Conservation (phyloP, 768 basidiomycete species). For the Gymnopilus dilepis region DNA sequence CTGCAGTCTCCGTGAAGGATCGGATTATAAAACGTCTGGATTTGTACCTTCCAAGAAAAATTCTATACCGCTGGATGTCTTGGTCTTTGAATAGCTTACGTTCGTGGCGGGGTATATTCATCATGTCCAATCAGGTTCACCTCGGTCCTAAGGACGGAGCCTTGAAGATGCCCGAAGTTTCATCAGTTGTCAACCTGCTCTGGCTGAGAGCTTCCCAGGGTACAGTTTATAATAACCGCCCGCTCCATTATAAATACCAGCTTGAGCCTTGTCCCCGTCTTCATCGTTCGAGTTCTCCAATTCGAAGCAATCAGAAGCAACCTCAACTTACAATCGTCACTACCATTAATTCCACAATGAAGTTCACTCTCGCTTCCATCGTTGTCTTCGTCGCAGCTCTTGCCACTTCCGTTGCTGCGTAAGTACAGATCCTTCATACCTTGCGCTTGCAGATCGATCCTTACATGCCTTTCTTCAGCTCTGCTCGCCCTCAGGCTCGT, state of each 20-base stretch:
- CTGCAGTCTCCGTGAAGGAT: no score
- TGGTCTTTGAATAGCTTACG: no score
- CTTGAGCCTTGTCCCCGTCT: not conserved
- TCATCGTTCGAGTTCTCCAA: constrained; percentile 2
- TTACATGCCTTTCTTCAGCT: not conserved
- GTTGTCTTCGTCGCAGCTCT: constrained; percentile 2
- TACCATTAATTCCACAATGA: not conserved
- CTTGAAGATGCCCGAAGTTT: constrained; percentile 5
- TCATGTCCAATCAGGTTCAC: not conserved
- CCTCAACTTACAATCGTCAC: not conserved
- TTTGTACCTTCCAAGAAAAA: not conserved
- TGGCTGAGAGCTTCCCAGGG: constrained; percentile 2
- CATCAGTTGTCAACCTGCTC: constrained; percentile 1
- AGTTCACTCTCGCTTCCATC: constrained; percentile 5
- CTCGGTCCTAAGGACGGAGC: constrained; percentile 2
- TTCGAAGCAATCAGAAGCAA: not conserved
- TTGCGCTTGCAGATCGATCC: not conserved
- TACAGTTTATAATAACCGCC: not conserved
- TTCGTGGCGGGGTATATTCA: not conserved
- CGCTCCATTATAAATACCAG: not conserved
- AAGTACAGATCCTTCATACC: not conserved
- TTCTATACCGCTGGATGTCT: not conserved
- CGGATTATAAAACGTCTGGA: not conserved
- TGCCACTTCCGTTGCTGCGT: constrained; percentile 5
- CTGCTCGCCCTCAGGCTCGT: not conserved